Percentiles rank a stretch among this genome's conserved stretches.
Conservation (phyloP, 768 basidiomycete genomes). For the Boletellus emodensis region DNA sequence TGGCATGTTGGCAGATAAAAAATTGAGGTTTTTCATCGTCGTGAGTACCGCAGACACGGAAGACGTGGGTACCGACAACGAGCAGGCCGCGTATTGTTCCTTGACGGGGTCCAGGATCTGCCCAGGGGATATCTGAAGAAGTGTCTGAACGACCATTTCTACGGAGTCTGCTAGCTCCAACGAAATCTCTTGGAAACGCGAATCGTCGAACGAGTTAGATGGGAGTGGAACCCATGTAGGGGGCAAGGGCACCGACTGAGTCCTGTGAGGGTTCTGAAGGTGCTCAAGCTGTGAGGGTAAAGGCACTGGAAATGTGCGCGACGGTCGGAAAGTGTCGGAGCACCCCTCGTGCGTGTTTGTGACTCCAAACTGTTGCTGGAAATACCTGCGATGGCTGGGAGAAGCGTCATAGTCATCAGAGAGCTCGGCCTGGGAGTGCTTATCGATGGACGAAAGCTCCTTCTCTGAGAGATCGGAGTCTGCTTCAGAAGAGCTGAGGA, state of each 20-base stretch:
- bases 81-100: slow-evolving; percentile 89
- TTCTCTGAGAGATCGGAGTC: slow-evolving; percentile 51
- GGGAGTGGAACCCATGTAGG: slow-evolving; percentile 13
- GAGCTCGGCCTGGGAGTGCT: slow-evolving; percentile 28
- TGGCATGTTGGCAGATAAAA: slow-evolving; percentile 82
- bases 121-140: slow-evolving; percentile 84
- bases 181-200: slow-evolving; percentile 64
- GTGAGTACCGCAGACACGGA: slow-evolving; percentile 87
- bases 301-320: slow-evolving; percentile 76
- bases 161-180: slow-evolving; percentile 88
- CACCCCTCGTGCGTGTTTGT: slow-evolving; percentile 21
- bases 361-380: slow-evolving; percentile 24
- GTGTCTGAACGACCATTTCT: slow-evolving; percentile 86
- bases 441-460: slow-evolving; percentile 31
- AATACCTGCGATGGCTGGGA: slow-evolving; percentile 20
- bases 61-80: slow-evolving; percentile 81
- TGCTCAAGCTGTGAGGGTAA: slow-evolving; percentile 74
- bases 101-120: slow-evolving; percentile 91
- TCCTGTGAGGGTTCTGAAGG: slow-evolving; percentile 64
- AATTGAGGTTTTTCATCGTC: slow-evolving; percentile 91
- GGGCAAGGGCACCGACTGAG: slow-evolving; percentile 6
- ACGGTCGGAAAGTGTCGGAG: slow-evolving; percentile 49
- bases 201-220: slow-evolving; percentile 19
- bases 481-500: slow-evolving; percentile 47
- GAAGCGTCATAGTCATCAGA: slow-evolving; percentile 31